phyloP scores from a whole-genome alignment of 768 basidiomycete species.

The Pleurotus sapidus region DNA sequence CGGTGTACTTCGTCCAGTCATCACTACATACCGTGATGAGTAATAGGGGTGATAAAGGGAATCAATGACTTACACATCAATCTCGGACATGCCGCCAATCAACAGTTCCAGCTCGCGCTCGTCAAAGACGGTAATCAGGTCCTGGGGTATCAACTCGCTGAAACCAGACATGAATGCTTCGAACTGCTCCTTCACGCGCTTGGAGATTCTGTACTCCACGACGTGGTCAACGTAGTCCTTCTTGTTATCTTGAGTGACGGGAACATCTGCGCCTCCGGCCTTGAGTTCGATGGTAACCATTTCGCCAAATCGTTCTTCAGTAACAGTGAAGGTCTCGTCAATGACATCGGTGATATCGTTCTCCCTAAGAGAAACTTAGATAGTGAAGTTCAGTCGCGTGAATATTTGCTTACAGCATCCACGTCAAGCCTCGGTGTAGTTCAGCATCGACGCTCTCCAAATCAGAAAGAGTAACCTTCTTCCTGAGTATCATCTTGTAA shows the following conservation, averaged over 20 bases:
- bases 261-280: slow-evolving; percentile 78
- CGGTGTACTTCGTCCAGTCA: slow-evolving; percentile 99
- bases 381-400: slow-evolving; percentile 6
- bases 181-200: slow-evolving; percentile 97
- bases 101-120: slow-evolving; percentile 96
- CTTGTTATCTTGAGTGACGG: slow-evolving; percentile 98
- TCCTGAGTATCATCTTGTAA: slow-evolving; percentile 99
- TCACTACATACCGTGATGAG: slow-evolving; percentile 46
- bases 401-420: slow-evolving; percentile 87
- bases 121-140: slow-evolving; percentile 97
- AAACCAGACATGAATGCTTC: slow-evolving; percentile 99
- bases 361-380: slow-evolving; percentile 53
- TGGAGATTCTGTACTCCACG: slow-evolving; percentile 96
- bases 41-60: background rate
- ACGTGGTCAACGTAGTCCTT: slow-evolving; percentile 95
- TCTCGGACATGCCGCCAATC: slow-evolving; percentile 99
- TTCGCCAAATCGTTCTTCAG: slow-evolving; percentile 97
- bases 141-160: slow-evolving; percentile 98
- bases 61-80: slow-evolving; percentile 79
- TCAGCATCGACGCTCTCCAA: slow-evolving; percentile 97
- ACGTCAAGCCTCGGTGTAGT: slow-evolving; percentile 89
- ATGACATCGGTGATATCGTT: slow-evolving; percentile 98
- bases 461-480: slow-evolving; percentile 92
- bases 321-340: slow-evolving; percentile 96
- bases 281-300: slow-evolving; percentile 96